Evolutionary conservation across 768 basidiomycete genomes (phyloP).

Genomic region (Dendrothele bispora): DNA sequence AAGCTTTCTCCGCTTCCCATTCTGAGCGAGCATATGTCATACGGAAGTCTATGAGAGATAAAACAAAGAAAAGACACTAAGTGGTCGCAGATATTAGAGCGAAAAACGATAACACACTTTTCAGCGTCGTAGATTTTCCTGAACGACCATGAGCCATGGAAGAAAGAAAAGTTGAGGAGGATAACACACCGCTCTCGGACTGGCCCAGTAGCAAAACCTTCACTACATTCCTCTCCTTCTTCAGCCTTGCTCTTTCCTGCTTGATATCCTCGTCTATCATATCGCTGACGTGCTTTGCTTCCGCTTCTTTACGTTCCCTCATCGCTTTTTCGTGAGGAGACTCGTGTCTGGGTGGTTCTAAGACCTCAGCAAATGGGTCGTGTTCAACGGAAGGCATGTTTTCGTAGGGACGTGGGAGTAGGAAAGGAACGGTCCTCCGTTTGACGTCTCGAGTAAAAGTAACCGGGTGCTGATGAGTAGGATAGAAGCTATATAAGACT

Average conservation of each 20-base stretch:
- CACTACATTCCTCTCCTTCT: conserved; percentile 45
- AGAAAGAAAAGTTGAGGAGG: neutral
- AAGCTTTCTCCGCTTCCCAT: conserved; percentile 64
- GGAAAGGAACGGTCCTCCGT: too few relatives aligned
- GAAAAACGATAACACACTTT: conserved; percentile 38
- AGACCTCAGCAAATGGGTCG: conserved; percentile 62
- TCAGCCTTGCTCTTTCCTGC: conserved; percentile 40
- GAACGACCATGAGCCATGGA: conserved; percentile 4
- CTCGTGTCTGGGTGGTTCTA: conserved; percentile 60
- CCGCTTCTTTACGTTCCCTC: conserved; percentile 49
- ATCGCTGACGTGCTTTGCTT: conserved; percentile 52
- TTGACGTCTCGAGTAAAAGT: too few relatives aligned
- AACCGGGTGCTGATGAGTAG: too few relatives aligned
- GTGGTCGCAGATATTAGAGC: conserved; percentile 4
- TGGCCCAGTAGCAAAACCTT: conserved; percentile 59
- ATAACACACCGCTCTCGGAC: conserved; percentile 54
- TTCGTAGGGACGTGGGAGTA: too few relatives aligned
- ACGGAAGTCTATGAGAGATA: conserved; percentile 54
- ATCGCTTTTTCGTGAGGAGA: conserved; percentile 41
- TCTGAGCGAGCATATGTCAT: conserved; percentile 61
- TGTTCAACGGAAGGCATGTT: too few relatives aligned
- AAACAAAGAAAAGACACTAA: neutral
- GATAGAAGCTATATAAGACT: too few relatives aligned
- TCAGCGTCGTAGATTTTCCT: conserved; percentile 64
- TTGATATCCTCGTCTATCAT: conserved; percentile 58